Percentiles rank a stretch among this genome's conserved stretches.
phyloP scores from a whole-genome alignment of 2,329 filamentous ascomycete species.

The Fusarium papillatum region DNA sequence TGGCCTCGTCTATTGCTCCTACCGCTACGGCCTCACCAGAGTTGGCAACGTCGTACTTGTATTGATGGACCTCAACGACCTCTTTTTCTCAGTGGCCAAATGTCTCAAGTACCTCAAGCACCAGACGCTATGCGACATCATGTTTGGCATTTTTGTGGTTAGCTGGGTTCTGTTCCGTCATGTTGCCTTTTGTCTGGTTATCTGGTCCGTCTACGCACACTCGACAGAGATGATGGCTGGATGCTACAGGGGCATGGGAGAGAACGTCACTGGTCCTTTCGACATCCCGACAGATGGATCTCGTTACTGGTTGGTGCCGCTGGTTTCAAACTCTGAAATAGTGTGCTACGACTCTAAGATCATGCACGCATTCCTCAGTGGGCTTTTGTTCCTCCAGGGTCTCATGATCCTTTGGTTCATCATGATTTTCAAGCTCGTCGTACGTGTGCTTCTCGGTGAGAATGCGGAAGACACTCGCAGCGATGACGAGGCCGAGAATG shows the following conservation, averaged over 20 bases:
- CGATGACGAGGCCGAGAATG: slow-evolving; percentile 73
- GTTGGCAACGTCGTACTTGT: slow-evolving; percentile 91
- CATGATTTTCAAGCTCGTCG: slow-evolving; percentile 71
- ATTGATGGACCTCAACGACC: slow-evolving; percentile 94
- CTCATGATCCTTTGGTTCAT: slow-evolving; percentile 90
- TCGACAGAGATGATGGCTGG: slow-evolving; percentile 59
- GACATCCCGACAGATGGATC: slow-evolving; percentile 60
- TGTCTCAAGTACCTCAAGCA: slow-evolving; percentile 91
- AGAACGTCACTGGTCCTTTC: slow-evolving; percentile 67
- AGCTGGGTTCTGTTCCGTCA: slow-evolving; percentile 90
- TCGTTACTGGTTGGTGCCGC: slow-evolving; percentile 79
- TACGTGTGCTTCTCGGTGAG: slow-evolving; percentile 83
- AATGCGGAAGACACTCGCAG: slow-evolving; percentile 89
- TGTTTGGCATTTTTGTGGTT: slow-evolving; percentile 90
- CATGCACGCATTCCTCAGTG: slow-evolving; percentile 81
- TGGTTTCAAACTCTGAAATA: slow-evolving; percentile 76
- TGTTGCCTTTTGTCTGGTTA: slow-evolving; percentile 81
- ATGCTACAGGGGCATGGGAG: slow-evolving; percentile 75
- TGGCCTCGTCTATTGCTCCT: slow-evolving; percentile 82
- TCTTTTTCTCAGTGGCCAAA: slow-evolving; percentile 77
- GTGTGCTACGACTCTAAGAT: slow-evolving; percentile 85
- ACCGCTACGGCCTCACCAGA: slow-evolving; percentile 87
- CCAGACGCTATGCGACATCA: slow-evolving; percentile 81
- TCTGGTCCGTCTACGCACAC: slow-evolving; percentile 73
- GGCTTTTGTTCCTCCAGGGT: slow-evolving; percentile 82